Evolutionary conservation across 2,329 filamentous ascomycete genomes (phyloP), one percentile per base, ranked within the genome.

Genomic region (Ceratocystis huliohia): DNA sequence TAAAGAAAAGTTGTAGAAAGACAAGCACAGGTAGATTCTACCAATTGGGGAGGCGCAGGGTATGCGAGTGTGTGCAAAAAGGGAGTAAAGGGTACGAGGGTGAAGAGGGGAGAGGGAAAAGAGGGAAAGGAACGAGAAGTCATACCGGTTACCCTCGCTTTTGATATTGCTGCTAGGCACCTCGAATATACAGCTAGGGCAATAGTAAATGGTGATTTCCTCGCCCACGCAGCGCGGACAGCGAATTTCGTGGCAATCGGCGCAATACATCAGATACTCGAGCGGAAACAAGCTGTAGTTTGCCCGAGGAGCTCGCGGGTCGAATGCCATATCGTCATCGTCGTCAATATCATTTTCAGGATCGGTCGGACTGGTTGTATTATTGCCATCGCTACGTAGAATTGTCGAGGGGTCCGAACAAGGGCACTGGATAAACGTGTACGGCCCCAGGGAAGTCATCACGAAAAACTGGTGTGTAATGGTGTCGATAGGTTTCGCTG

Each of bases 211-310:
- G 61, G 96, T 86, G 66, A 96, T 91, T 77, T 99, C 94, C 74
- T 99, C 94, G 61, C 87, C 84, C 65, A 95, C 89, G 73, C 94
- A 99, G 77, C 91, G 82, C 5, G 91, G 89, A 74, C 94, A 99
- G 71, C 94, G 88, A 69, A 97, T 96, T 76, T 96, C 88, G 74
- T 96, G 91, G 75, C 94, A 99, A 74, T 97, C 94, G 74, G 96
- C 93, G 79, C 94, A 99, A 78, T 96, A 99, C 50, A 97, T 82
- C 30, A 99, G 83, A 74, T 96, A 87, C 73, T 97, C 93, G 57
- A 96, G 85, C 0, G 94, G 93, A 73, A 93, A 96, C 41, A 99
- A 81, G 70, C 91, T 92, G 79, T 91, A 97, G 75, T 91, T 94
- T 67, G 94, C 89, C 46, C 92, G 87, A 17, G 89, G 84, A 68